These are phyloP conservation scores for Silybum marianum DNA, from an alignment of 129 eudicot species.

Conservation along the genomic window DNA sequence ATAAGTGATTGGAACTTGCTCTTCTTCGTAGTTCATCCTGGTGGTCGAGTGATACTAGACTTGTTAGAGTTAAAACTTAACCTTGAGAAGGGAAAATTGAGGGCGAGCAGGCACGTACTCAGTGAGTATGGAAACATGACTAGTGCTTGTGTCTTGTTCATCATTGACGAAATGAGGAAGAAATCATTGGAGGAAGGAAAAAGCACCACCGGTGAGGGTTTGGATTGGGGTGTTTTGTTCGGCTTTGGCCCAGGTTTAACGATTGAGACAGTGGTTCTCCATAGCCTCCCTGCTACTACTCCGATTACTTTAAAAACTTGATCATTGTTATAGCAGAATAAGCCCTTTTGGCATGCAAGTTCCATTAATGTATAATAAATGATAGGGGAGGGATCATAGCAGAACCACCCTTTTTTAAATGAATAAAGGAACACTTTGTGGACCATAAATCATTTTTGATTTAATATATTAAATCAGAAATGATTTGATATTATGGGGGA, in stretches of 20 bases:
- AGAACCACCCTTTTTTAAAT: no score
- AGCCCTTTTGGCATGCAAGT: not conserved
- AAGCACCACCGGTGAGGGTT: constrained; percentile 35
- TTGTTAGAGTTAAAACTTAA: constrained; percentile 28
- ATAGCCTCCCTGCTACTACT: constrained; percentile 21
- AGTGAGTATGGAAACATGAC: constrained; percentile 41
- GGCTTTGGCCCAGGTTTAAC: constrained; percentile 45
- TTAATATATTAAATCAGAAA: no score
- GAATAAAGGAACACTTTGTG: no score
- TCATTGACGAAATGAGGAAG: constrained; percentile 41
- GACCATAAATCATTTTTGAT: no score
- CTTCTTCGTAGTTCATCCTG: constrained; percentile 44
- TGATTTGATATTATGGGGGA: no score
- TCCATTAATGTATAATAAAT: not conserved
- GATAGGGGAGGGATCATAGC: no score
- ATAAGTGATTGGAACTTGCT: constrained; percentile 42
- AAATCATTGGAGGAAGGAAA: constrained; percentile 34
- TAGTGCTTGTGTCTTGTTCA: constrained; percentile 38
- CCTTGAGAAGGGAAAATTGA: constrained; percentile 29
- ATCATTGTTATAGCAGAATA: not conserved
- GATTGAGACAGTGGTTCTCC: constrained; percentile 39
- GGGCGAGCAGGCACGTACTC: constrained; percentile 33
- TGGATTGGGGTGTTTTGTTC: constrained; percentile 39
- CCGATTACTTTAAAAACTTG: not conserved
- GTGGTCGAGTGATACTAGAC: constrained; percentile 37